phyloP scores from a whole-genome alignment of 257 asterid genomes.

The Linderniella brevidens region DNA sequence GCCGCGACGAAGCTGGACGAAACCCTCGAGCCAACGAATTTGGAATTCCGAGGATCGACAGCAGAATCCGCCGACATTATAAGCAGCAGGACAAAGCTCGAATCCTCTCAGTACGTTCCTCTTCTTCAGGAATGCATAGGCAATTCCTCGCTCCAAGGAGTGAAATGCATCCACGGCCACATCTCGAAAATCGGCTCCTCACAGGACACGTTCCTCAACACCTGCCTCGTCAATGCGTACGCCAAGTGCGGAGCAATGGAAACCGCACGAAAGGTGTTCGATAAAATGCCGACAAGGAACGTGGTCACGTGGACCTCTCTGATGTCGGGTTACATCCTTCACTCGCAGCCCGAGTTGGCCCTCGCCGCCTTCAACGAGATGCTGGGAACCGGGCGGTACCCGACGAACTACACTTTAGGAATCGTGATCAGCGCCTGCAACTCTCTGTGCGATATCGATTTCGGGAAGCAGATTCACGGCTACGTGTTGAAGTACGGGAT shows the following conservation, averaged over 20 bases:
- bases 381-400: slow-evolving; percentile 53
- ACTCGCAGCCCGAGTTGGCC: slow-evolving; percentile 42
- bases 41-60: no score
- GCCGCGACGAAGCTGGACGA: no score
- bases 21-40: no score
- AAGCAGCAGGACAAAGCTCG: slow-evolving; percentile 13
- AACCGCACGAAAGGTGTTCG: slow-evolving; percentile 48
- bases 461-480: slow-evolving; percentile 73
- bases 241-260: slow-evolving; percentile 51
- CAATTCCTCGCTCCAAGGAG: slow-evolving; percentile 25
- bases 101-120: slow-evolving; percentile 44
- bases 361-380: slow-evolving; percentile 43
- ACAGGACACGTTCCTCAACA: slow-evolving; percentile 49
- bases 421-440: slow-evolving; percentile 55
- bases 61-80: no score
- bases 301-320: slow-evolving; percentile 78
- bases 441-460: slow-evolving; percentile 28
- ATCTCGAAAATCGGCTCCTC: slow-evolving; percentile 44
- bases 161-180: slow-evolving; percentile 46
- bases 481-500: slow-evolving; percentile 40
- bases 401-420: slow-evolving; percentile 59
- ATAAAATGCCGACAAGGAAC: slow-evolving; percentile 45
- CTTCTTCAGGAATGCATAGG: slow-evolving; percentile 54
- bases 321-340: slow-evolving; percentile 56
- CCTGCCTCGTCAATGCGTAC: slow-evolving; percentile 64